Conservation (phyloP, 345 rosid species). For the Atalantia buxifolia region DNA sequence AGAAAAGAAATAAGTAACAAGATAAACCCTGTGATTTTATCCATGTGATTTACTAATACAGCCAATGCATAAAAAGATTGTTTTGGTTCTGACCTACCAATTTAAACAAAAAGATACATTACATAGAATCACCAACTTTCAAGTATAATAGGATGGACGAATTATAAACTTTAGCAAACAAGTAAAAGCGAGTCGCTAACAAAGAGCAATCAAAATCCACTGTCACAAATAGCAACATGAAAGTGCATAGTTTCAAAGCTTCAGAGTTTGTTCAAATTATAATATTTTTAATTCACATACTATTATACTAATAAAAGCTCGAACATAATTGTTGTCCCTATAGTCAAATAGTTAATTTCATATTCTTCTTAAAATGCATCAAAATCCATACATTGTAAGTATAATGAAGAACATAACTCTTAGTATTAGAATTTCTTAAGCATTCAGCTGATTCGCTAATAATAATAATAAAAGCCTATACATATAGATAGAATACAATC, state of each 20-base stretch:
- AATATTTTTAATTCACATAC: neutral
- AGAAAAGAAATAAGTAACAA: constrained; percentile 3
- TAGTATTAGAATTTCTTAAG: neutral
- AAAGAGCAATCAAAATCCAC: too few species aligned
- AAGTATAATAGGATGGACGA: neutral
- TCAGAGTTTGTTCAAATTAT: neutral
- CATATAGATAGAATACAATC: too few species aligned
- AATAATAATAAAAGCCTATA: neutral
- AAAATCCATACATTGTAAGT: neutral
- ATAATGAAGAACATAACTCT: neutral
- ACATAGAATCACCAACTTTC: neutral
- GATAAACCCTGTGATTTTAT: neutral
- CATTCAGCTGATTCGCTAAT: neutral
- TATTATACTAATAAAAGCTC: neutral
- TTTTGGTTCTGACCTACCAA: neutral
- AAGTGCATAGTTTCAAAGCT: too few species aligned
- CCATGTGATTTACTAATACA: neutral
- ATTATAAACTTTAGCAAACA: neutral
- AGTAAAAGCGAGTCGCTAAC: too few species aligned
- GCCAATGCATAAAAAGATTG: neutral
- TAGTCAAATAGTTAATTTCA: neutral
- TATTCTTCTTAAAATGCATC: neutral
- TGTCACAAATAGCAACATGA: neutral
- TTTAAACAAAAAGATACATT: neutral
- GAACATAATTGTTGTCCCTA: too few species aligned